These are phyloP conservation scores for Scedosporium aurantiacum DNA, from an alignment of 2,329 filamentous ascomycete genomes.

Conservation along the genomic window DNA sequence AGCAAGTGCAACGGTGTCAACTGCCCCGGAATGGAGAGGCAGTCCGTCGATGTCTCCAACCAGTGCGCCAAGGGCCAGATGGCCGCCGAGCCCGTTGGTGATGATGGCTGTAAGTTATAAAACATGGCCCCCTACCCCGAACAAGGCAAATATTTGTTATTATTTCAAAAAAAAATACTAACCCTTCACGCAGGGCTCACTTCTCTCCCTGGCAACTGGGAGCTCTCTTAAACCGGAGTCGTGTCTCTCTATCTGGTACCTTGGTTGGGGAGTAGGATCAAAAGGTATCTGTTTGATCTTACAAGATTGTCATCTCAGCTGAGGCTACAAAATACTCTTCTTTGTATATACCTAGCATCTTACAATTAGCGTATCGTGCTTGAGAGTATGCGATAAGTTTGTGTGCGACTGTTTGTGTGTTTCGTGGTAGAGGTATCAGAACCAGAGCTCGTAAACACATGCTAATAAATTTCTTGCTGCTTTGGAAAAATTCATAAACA, in stretches of 20 bases:
- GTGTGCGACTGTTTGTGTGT: not conserved
- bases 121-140: not conserved
- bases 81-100: slow-evolving; percentile 30
- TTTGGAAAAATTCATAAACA: no score
- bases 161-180: not conserved
- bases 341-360: slow-evolving; percentile 1
- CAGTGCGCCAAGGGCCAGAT: slow-evolving; percentile 22
- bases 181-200: not conserved
- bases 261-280: not conserved
- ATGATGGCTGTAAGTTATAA: slow-evolving; percentile 27
- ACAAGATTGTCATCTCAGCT: not conserved
- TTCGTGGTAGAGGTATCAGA: no score
- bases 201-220: slow-evolving; percentile 2
- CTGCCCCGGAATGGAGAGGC: slow-evolving; percentile 5
- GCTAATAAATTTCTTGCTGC: no score
- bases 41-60: slow-evolving; percentile 2
- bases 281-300: not conserved
- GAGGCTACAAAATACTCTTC: not conserved
- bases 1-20: slow-evolving; percentile 29
- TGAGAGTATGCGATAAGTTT: not conserved
- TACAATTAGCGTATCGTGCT: not conserved
- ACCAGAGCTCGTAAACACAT: no score
- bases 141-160: not conserved
- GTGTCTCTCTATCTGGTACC: not conserved
- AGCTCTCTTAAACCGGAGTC: not conserved